A percentile compares a stretch with the other conserved stretches of the same genome.
Conservation (phyloP, 768 basidiomycete species). For the Cystobasidium ongulense region DNA sequence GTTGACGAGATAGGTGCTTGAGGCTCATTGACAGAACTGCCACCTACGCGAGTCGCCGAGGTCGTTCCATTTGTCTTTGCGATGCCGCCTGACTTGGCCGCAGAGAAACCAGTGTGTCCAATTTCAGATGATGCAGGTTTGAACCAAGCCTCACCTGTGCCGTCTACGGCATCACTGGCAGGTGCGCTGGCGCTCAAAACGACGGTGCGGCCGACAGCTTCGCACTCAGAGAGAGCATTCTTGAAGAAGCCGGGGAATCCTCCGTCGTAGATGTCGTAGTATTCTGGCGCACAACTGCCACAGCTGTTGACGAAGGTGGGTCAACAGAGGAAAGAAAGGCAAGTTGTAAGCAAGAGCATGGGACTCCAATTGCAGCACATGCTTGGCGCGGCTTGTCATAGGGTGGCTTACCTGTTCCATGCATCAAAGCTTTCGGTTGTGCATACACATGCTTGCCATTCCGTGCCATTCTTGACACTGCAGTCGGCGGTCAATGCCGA, state of each 20-base stretch:
- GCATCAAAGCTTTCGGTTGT: not conserved
- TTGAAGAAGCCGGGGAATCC: not conserved
- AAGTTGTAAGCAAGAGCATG: not conserved
- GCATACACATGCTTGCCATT: not conserved
- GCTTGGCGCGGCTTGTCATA: no score
- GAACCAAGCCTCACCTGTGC: no score
- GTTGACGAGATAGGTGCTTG: not conserved
- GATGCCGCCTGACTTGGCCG: no score
- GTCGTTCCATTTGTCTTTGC: no score
- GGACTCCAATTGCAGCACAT: no score
- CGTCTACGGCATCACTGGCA: not conserved
- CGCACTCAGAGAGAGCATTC: not conserved
- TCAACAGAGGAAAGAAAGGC: not conserved
- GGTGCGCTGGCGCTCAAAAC: not conserved
- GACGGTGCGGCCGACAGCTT: not conserved
- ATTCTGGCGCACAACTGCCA: not conserved
- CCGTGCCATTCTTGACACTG: not conserved
- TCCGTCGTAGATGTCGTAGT: not conserved
- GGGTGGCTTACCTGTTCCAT: not conserved
- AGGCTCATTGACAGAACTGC: no score
- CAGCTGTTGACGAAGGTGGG: not conserved
- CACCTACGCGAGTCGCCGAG: no score
- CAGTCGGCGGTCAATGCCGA: not conserved
- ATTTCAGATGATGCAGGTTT: no score
- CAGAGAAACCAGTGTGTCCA: no score